These are phyloP conservation scores for Mucuna pruriens DNA, from an alignment of 306 rosid species.

Conservation along the genomic window DNA sequence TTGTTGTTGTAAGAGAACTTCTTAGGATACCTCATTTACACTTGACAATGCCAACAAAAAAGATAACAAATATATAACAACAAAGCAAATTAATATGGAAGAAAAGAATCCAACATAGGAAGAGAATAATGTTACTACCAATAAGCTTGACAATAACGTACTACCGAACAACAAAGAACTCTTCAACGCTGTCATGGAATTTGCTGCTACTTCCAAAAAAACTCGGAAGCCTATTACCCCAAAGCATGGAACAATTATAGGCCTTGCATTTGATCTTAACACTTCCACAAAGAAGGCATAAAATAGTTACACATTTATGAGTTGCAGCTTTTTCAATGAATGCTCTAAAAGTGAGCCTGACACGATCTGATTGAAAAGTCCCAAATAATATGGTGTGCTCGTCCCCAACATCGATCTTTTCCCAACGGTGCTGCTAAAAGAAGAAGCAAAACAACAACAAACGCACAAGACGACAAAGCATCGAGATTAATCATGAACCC, in stretches of 20 bases:
- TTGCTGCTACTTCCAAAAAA: slow-evolving; percentile 50
- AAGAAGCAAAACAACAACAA: too few relatives aligned
- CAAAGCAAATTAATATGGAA: slow-evolving; percentile 35
- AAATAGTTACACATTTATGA: slow-evolving; percentile 34
- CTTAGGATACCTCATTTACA: slow-evolving; percentile 48
- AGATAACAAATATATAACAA: slow-evolving; percentile 30
- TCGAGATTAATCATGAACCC: too few relatives aligned
- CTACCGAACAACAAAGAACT: slow-evolving; percentile 40
- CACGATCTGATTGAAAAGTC: too few relatives aligned
- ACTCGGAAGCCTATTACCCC: slow-evolving; percentile 50
- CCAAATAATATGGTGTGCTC: too few relatives aligned
- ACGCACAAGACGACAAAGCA: too few relatives aligned
- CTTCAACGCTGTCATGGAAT: slow-evolving; percentile 34
- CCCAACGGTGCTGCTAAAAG: too few relatives aligned
- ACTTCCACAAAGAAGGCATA: slow-evolving; percentile 31
- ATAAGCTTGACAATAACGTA: slow-evolving; percentile 39
- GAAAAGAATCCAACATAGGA: slow-evolving; percentile 37
- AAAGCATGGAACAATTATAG: slow-evolving; percentile 37
- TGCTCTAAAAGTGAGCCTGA: too few relatives aligned
- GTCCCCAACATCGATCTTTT: too few relatives aligned
- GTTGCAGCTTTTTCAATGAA: too few relatives aligned
- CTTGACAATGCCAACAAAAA: slow-evolving; percentile 46
- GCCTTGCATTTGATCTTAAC: slow-evolving; percentile 28
- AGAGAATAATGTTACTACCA: slow-evolving; percentile 32
- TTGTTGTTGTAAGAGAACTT: slow-evolving; percentile 34